Base-by-base conservation (phyloP, 2,329 filamentous ascomycete genomes). In the Monilinia polystroma region DNA sequence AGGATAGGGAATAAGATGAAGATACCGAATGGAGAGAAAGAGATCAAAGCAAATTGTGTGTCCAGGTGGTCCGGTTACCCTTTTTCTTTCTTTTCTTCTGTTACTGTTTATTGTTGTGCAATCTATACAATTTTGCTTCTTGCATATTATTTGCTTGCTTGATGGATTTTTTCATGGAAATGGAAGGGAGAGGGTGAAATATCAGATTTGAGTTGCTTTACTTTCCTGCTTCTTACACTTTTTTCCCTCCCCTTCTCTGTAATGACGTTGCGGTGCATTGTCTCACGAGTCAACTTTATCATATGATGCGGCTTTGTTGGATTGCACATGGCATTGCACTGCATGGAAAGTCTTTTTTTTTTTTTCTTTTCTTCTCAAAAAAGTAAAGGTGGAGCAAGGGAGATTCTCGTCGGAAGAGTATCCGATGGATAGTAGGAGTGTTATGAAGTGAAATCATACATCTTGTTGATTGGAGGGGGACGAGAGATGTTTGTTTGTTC, bases 1-100 rank as follows among this genome's bases (percentile, higher is more conserved):
- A 60, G 57, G 29, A 60, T 60, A 60, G 57, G 57, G 57, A 51
- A 38, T 60, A 60, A 60, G 57, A 60, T 38, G 23, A 49, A 60
- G 45, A 60, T 60, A 60, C 45, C 57, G 57, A 60, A 51, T 51
- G 57, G 45, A 60, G 57, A 59, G 45, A 20, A 51, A 51, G 43
- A 38, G 45, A 60, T 51, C 47, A 51, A 51, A 60, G 45, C 29
- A 60, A 38, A 60, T 60, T 60, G 57, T 60, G 45, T 60, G 45
- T 60, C 16, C 10, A 38, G 57, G 45, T 60, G 57, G 45, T 20
- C 45, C 20, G 45, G 57, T 45, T 60, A 60, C 45, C 45, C 32
- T 38, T 23, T 51, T 60, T 38, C 26, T 47, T 47, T 52, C 6
- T 52, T 11, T 29, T 29, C 29, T 52, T 52, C 5, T 49, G 14